Evolutionary conservation across 2,329 filamentous ascomycete species (phyloP), one percentile per base, ranked within the genome.

Genomic region (Trichophyton schoenleinii): DNA sequence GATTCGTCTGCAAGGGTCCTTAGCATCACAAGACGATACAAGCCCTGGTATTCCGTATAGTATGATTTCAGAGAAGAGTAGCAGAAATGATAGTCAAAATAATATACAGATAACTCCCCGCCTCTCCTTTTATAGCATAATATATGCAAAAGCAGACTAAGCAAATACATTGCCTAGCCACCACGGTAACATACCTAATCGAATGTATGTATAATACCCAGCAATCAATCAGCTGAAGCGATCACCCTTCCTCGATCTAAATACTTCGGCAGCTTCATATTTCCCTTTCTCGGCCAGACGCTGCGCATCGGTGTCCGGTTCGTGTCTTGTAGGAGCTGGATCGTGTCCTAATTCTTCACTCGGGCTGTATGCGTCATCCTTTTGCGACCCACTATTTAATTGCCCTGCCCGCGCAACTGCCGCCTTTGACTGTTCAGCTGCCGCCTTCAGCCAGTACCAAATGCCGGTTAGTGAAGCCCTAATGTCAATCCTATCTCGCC

Each of bases 251-350:
- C 80, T 83, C 75, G 87, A 87, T 68, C 83, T 79, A 74, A 87
- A 97, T 61, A 91, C 87, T 67, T 83, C 80, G 60, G 78, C 79
- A 36, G 88, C 86, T 77, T 97, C 91, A 74, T 95, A 97, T 77
- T 95, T 96, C 73, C 89, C 88, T 80, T 90, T 95, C 74, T 91
- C 88, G 41, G 78, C 69, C 28, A 88, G 78, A 65, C 81, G 79
- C 70, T 90, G 80, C 49, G 79, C 76, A 71, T 88, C 87, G 48
- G 83, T 88, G 65, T 85, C 80, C 1, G 89, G 87, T 63, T 87
- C 88, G 75, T 95, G 91, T 66, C 85, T 80, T 60, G 89, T 95
- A 8, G 91, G 87, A 11, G 91, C 91, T n/a, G 90, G 90, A 75
- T 96, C 91, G 65, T 78, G 78, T 69, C 81, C 84, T 36, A 85